phyloP scores from a whole-genome alignment of 192 early-diverging fungal genomes.

The Coemansia sp. region DNA sequence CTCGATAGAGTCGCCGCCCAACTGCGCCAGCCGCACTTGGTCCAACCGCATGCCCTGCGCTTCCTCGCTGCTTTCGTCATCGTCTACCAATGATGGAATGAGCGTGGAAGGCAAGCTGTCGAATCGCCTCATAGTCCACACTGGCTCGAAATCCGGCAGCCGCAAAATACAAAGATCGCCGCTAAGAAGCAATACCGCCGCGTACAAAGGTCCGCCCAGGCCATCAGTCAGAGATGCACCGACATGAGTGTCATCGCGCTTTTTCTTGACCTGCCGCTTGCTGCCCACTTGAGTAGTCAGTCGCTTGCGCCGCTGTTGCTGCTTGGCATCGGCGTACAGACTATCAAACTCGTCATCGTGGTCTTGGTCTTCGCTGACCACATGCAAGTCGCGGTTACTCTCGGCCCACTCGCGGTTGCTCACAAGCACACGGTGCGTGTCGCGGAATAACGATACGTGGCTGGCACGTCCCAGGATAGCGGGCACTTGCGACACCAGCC shows the following conservation, averaged over 20 bases:
- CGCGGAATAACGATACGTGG: constrained; percentile 41
- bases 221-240: constrained; percentile 3
- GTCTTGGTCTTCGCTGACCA: constrained; percentile 5
- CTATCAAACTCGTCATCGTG: constrained; percentile 37
- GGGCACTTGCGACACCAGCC: constrained; percentile 24
- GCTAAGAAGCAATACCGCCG: constrained; percentile 11
- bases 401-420: constrained; percentile 38
- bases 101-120: constrained; percentile 36
- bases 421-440: constrained; percentile 28
- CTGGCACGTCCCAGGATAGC: background rate
- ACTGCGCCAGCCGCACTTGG: constrained; percentile 40
- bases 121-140: constrained; percentile 40
- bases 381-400: constrained; percentile 23
- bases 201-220: constrained; percentile 18
- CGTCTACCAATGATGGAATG: background rate
- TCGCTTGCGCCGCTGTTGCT: constrained; percentile 20
- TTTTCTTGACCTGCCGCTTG: constrained; percentile 17
- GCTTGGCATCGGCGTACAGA: constrained; percentile 34
- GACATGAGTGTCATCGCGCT: background rate
- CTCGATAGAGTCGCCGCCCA: constrained; percentile 31
- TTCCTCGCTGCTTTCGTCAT: constrained; percentile 15
- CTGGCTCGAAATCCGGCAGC: constrained; percentile 36
- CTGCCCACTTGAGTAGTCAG: background rate
- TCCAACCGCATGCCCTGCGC: constrained; percentile 20
- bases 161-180: constrained; percentile 37